Conservation (phyloP, 78 protist genomes). For the Dictyostelium capitatum region DNA sequence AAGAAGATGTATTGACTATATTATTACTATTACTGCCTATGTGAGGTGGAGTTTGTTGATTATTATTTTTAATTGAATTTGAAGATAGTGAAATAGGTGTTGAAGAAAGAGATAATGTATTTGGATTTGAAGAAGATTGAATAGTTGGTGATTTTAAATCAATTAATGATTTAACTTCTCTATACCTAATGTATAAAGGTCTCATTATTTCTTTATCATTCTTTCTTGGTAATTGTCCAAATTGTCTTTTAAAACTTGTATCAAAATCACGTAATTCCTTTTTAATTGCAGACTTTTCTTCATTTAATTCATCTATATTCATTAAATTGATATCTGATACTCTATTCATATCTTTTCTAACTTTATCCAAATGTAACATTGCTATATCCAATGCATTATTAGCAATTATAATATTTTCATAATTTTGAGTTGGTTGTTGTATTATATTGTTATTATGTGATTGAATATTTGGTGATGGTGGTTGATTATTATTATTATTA, state of each 20-base stretch:
- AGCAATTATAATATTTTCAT: not conserved
- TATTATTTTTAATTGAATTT: not conserved
- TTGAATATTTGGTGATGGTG: not conserved
- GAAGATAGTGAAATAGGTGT: slow-evolving; percentile 3
- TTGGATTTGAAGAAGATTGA: not conserved
- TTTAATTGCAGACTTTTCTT: slow-evolving; percentile 72
- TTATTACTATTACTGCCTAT: not conserved
- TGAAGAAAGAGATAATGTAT: not conserved
- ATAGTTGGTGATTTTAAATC: not conserved
- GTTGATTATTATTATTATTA: slow-evolving; percentile 8
- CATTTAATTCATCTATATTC: slow-evolving; percentile 13
- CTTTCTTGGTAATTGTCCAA: slow-evolving; percentile 57
- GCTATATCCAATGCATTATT: slow-evolving; percentile 39
- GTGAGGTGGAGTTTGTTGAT: not conserved
- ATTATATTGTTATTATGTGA: not conserved
- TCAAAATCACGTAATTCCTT: slow-evolving; percentile 75
- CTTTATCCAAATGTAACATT: slow-evolving; percentile 3
- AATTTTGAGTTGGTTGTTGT: not conserved
- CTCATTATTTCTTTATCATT: slow-evolving; percentile 76
- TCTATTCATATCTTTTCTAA: slow-evolving; percentile 45
- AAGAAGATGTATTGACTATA: not conserved
- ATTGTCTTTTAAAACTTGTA: slow-evolving; percentile 23
- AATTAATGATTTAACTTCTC: slow-evolving; percentile 52
- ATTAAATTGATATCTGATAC: slow-evolving; percentile 10
- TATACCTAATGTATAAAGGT: slow-evolving; percentile 75